Base-by-base conservation (phyloP, 257 asterid genomes). In the Primulina eburnea region DNA sequence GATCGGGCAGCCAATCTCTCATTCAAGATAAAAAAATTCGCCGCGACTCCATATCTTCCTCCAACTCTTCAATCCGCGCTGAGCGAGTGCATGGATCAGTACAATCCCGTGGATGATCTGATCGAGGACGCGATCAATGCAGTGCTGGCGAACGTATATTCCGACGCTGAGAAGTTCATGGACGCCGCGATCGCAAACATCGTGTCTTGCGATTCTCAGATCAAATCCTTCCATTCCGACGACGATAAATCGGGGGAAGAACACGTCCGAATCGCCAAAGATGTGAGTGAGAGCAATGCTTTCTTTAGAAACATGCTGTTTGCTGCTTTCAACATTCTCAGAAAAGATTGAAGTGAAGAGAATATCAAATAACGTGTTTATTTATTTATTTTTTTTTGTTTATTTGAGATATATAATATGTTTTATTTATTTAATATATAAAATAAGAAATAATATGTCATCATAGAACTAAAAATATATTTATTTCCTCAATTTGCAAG, bases 41-140 rank as follows among this genome's bases (percentile, higher is more conserved):
- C n/a, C 1, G 24, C 37, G 4, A 30, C 35, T 0, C 67, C 81
- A 0, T 81, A 80, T 10, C 55, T 78, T 8, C 18, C 71, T 0
- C 85, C 89, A 0, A 12, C 69, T 72, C 77, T 84, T 2, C 85
- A 82, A 40, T 67, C 82, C 2, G 83, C 89, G 0, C n/a, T 90
- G n/a, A 11, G 37, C 18, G 87, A 88, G 0, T 88, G 97, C 82
- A 11, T 53, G 38, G 89, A 79, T 1, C 88, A 82, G 18, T 88
- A 84, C 77, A 59, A 43, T 8, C 75, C 89, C 0, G 77, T 87
- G 1, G 89, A 78, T 2, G 97, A 88, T 33, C 37, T 90, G 63
- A 76, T 90, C 11, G 95, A 88, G 70, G 87, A 83, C 38, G 78
- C 89, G 0, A 73, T 72, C 6, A 64, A 67, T 6, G 76, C 86